phyloP scores from a whole-genome alignment of 1,284 basidiomycete genomes.

The Ustilago shanxiensis region DNA sequence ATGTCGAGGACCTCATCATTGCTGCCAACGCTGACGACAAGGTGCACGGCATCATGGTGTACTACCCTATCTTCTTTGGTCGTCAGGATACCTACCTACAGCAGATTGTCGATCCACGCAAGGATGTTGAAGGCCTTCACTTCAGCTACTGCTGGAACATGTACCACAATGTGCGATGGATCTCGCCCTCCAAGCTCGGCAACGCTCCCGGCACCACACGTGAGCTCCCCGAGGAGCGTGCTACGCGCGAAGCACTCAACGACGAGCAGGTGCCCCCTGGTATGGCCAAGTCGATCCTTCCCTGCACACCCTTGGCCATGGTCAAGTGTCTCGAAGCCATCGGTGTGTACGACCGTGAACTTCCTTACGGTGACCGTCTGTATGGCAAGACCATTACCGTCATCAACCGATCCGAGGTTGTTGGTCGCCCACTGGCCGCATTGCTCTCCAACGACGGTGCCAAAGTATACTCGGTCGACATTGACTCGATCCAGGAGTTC shows the following conservation, averaged over 20 bases:
- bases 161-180: conserved; percentile 70
- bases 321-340: conserved; percentile 90
- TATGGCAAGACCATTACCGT: conserved; percentile 93
- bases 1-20: conserved; percentile 69
- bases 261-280: conserved; percentile 75
- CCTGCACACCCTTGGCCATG: conserved; percentile 95
- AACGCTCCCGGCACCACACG: conserved; percentile 66
- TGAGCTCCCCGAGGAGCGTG: conserved; percentile 53
- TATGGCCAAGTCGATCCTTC: conserved; percentile 91
- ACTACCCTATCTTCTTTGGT: conserved; percentile 71
- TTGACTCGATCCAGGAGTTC: conserved; percentile 85
- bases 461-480: conserved; percentile 91
- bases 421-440: conserved; percentile 92
- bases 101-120: conserved; percentile 91
- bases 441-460: conserved; percentile 95
- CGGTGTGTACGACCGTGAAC: conserved; percentile 90
- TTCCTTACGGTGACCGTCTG: conserved; percentile 93
- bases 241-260: conserved; percentile 44
- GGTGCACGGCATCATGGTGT: conserved; percentile 95
- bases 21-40: conserved; percentile 82
- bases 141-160: conserved; percentile 74
- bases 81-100: conserved; percentile 94
- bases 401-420: conserved; percentile 97
- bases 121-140: conserved; percentile 96
- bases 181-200: conserved; percentile 64